Percentiles rank a stretch among this genome's conserved stretches.
phyloP scores from a whole-genome alignment of 164 flowering plant species.

The Aristolochia fimbriata region DNA sequence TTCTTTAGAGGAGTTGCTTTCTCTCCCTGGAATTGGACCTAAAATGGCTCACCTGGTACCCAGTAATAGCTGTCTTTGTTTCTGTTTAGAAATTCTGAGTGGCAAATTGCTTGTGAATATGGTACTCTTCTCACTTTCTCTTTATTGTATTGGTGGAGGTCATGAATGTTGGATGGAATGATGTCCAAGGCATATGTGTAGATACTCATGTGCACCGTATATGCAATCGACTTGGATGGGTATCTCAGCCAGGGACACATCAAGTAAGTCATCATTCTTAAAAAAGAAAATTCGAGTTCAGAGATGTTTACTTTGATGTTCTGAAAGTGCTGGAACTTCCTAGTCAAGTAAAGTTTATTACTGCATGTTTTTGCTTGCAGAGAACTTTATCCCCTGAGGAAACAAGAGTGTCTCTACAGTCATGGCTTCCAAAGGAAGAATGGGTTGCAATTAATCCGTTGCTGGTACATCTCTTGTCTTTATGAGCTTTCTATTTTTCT shows the following conservation, averaged over 20 bases:
- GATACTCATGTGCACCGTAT: constrained; percentile 99
- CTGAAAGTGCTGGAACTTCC: background rate
- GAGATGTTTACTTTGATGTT: background rate
- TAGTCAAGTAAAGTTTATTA: background rate
- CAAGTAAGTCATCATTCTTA: constrained; percentile 31
- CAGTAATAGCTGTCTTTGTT: background rate
- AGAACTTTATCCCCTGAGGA: constrained; percentile 81
- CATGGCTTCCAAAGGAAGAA: constrained; percentile 96
- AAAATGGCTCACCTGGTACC: constrained; percentile 97
- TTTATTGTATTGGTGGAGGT: constrained; percentile 30
- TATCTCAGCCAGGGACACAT: constrained; percentile 51
- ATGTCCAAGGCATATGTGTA: constrained; percentile 97
- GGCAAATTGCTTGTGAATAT: background rate
- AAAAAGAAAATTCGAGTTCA: no score
- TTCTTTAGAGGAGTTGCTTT: constrained; percentile 68
- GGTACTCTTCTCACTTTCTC: background rate
- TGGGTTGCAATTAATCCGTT: constrained; percentile 95
- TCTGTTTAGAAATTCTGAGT: background rate
- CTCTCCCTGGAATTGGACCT: constrained; percentile 96
- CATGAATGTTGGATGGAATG: constrained; percentile 85
- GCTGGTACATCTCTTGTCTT: constrained; percentile 41
- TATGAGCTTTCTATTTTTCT: background rate
- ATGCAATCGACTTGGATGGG: constrained; percentile 95
- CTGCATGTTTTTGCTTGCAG: constrained; percentile 21
- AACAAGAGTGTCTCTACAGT: constrained; percentile 76